These are phyloP conservation scores for Solidago caesia DNA, from an alignment of 129 eudicot species.

Conservation along the genomic window DNA sequence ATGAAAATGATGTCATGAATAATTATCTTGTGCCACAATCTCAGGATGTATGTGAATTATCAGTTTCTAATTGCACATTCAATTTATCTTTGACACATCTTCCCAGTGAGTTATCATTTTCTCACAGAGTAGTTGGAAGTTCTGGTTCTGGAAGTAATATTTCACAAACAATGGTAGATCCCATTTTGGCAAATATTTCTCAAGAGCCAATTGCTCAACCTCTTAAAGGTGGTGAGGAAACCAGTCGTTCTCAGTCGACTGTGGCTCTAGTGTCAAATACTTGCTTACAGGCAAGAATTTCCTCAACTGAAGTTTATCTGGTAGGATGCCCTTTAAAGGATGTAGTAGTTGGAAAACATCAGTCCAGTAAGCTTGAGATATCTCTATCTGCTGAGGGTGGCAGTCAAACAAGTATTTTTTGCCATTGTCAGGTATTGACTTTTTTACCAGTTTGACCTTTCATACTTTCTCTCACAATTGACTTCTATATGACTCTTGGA, in stretches of 20 bases:
- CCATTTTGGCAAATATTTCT: slow-evolving; percentile 22
- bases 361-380: slow-evolving; percentile 45
- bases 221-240: slow-evolving; percentile 1
- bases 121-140: slow-evolving; percentile 24
- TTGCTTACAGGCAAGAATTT: slow-evolving; percentile 38
- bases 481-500: slow-evolving; percentile 9
- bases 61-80: slow-evolving; percentile 50
- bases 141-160: slow-evolving; percentile 38
- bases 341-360: slow-evolving; percentile 42
- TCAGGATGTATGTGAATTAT: slow-evolving; percentile 53
- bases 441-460: neutral
- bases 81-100: slow-evolving; percentile 40
- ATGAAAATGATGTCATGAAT: slow-evolving; percentile 36
- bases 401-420: slow-evolving; percentile 41
- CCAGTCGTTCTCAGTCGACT: slow-evolving; percentile 9
- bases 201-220: slow-evolving; percentile 32
- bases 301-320: slow-evolving; percentile 53
- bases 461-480: neutral
- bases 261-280: slow-evolving; percentile 27
- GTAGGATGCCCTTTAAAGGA: slow-evolving; percentile 52
- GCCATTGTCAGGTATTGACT: slow-evolving; percentile 59
- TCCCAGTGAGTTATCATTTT: slow-evolving; percentile 23
- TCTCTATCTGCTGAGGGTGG: slow-evolving; percentile 55
- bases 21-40: slow-evolving; percentile 31
- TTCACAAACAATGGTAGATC: slow-evolving; percentile 26